phyloP scores from a whole-genome alignment of 1,284 basidiomycete genomes.

The Heterobasidion irregulare region DNA sequence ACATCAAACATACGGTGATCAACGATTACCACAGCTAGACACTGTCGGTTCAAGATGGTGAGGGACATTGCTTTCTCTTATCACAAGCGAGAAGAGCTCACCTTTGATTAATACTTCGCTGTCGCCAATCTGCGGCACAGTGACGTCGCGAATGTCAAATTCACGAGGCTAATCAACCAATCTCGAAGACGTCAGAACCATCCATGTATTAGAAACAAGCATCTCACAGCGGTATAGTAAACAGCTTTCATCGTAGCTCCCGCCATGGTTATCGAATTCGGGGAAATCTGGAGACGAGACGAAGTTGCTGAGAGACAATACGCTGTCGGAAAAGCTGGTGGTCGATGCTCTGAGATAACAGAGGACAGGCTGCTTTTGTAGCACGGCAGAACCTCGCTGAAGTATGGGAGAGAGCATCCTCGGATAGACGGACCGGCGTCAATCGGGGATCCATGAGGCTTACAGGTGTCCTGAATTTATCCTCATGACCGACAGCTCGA shows the following conservation, averaged over 20 bases:
- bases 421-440: no score
- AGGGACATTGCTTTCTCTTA: neutral
- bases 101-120: slow-evolving; percentile 50
- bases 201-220: neutral
- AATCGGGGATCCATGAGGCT: no score
- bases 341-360: no score
- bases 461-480: no score
- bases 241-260: slow-evolving; percentile 7
- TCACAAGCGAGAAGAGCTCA: slow-evolving; percentile 7
- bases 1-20: neutral
- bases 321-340: no score
- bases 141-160: slow-evolving; percentile 26
- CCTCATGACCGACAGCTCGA: no score
- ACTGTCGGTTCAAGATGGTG: slow-evolving; percentile 12
- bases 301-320: no score
- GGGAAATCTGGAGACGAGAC: neutral
- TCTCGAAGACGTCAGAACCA: no score
- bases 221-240: slow-evolving; percentile 8
- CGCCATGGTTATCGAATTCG: neutral
- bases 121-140: slow-evolving; percentile 38
- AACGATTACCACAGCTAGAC: slow-evolving; percentile 17
- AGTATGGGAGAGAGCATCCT: no score
- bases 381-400: no score
- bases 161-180: slow-evolving; percentile 18
- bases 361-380: no score